A percentile compares a stretch with the other conserved stretches of the same genome.
phyloP scores from a whole-genome alignment of 345 rosid genomes.

The Corchorus olitorius region DNA sequence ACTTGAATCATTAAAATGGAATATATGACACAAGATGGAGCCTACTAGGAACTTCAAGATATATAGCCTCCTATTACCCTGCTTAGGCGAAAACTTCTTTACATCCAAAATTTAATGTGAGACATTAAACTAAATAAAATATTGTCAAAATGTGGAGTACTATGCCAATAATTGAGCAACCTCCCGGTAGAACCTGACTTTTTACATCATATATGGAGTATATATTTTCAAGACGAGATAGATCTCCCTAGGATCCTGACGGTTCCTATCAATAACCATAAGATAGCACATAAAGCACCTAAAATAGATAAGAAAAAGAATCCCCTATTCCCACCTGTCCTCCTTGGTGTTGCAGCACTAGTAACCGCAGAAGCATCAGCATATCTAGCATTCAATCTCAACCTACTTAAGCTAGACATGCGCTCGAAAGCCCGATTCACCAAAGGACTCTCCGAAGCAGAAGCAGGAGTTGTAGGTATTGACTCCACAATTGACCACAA shows the following conservation, averaged over 20 bases:
- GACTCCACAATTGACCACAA: slow-evolving; percentile 83
- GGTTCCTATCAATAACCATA: slow-evolving; percentile 63
- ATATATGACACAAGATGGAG: no score
- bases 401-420: slow-evolving; percentile 68
- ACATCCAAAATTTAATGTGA: neutral
- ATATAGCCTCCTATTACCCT: no score
- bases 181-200: neutral
- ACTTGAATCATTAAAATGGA: no score
- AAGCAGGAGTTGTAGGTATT: slow-evolving; percentile 82
- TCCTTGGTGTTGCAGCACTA: slow-evolving; percentile 34
- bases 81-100: neutral
- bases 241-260: slow-evolving; percentile 44
- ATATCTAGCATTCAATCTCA: slow-evolving; percentile 40
- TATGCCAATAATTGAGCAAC: slow-evolving; percentile 11
- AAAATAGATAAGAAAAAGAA: slow-evolving; percentile 53
- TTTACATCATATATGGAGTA: neutral
- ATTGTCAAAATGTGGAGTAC: neutral
- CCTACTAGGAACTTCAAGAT: no score
- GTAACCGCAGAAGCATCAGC: slow-evolving; percentile 22
- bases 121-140: neutral
- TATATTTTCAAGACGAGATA: slow-evolving; percentile 25
- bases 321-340: slow-evolving; percentile 38
- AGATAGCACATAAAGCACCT: slow-evolving; percentile 63
- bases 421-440: slow-evolving; percentile 65
- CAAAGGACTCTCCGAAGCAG: slow-evolving; percentile 72